Base-by-base conservation (phyloP, 148 eudicot genomes). In the Chenopodium album region DNA sequence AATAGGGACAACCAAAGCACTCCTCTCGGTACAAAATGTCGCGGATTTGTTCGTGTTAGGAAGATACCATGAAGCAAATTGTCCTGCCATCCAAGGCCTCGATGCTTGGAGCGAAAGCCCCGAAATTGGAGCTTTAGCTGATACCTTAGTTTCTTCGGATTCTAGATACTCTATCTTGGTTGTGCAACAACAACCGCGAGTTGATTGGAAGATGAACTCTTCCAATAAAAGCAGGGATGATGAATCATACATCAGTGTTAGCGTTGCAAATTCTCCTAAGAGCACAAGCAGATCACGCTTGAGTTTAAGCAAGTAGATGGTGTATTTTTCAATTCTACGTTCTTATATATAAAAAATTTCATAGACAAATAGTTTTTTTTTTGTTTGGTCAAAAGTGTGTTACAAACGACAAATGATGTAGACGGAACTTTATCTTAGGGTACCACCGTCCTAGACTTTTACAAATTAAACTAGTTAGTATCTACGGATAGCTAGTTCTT, bases 1-100 rank as follows among this genome's bases (percentile, higher is more conserved):
- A 0, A 83, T 85, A 23, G 87, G 80, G n/a, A 87, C 89, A 1
- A 85, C 86, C 3, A 80, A 81, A 26, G 73, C 77, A 2, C 73
- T 85, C 13, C 2, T 83, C 0, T 81, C 87, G 1, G 44, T 85
- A 64, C 73, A 81, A 60, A 9, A 83, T 26, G 17, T 19, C 2
- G 86, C 76, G 9, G 81, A 88, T 83, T 28, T 88, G n/a, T 71
- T 85, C 4, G 63, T 88, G 1, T 75, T 85, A 54, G 90, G 90
- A 0, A 81, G 84, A 60, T 85, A 84, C 81, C 90, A 88, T 79
- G 90, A 88, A 19, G 81, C 85, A 7, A 59, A 81, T 8, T 83
- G 85, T 52, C 88, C 88, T 0, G 86, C 84, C 46, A 78, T 62
- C 34, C 60, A 41, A 23, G 88, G 88, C 20, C 73, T 88, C 7